Evolutionary conservation across 2,329 filamentous ascomycete genomes (phyloP).

Genomic region (Aspergillus terreus): DNA sequence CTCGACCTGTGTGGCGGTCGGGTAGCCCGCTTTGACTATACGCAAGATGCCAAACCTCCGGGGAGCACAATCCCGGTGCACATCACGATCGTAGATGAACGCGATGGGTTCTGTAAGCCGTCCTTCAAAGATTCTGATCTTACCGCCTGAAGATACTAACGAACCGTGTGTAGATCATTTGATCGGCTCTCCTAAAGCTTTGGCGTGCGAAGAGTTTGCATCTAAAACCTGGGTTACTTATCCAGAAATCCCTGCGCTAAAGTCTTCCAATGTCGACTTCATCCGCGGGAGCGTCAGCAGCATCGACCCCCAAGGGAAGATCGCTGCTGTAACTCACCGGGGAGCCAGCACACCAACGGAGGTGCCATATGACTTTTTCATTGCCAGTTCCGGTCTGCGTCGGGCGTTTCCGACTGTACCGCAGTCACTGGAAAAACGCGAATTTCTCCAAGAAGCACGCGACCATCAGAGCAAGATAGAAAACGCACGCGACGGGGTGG

Average conservation of each 20-base stretch:
- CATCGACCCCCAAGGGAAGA: constrained; percentile 59
- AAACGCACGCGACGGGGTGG: constrained; percentile 48
- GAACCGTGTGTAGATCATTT: constrained; percentile 59
- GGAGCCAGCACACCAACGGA: constrained; percentile 41
- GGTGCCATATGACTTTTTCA: constrained; percentile 66
- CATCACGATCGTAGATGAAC: constrained; percentile 71
- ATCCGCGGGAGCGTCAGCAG: constrained; percentile 62
- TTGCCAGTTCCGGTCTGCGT: constrained; percentile 67
- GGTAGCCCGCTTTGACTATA: constrained; percentile 42
- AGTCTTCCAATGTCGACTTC: constrained; percentile 58
- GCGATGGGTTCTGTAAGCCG: constrained; percentile 72
- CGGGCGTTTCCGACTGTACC: constrained; percentile 71
- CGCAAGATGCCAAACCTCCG: constrained; percentile 19
- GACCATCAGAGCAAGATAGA: constrained; percentile 34
- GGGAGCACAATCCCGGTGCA: constrained; percentile 55
- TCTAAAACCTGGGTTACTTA: constrained; percentile 68
- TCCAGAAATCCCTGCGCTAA: constrained; percentile 63
- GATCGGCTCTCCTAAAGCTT: constrained; percentile 70
- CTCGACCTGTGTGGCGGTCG: constrained; percentile 61
- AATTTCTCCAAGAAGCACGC: constrained; percentile 24
- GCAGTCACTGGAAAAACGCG: constrained; percentile 47
- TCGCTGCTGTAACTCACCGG: constrained; percentile 53
- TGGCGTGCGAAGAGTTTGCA: constrained; percentile 61
- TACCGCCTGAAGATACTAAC: neutral
- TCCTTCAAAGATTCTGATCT: neutral